Evolutionary conservation across 148 eudicot genomes (phyloP), one percentile per base, ranked within the genome.

Genomic region (Chenopodium formosanum): DNA sequence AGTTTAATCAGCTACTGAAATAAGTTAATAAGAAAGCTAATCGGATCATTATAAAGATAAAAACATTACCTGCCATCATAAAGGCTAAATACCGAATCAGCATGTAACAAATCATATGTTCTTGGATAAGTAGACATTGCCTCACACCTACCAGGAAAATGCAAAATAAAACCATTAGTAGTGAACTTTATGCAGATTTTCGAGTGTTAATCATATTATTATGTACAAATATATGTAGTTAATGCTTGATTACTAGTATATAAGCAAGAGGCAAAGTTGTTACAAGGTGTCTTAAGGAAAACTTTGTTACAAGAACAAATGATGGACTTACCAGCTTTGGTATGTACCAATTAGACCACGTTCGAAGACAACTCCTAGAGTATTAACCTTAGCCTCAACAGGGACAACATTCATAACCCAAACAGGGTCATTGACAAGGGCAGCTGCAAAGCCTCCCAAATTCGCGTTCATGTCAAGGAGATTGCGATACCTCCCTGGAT

Each of bases 121-220:
- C 97, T 90, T 47, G 99, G 99, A 77, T 95, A 93, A 17, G 99
- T 95, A 27, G 99, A 95, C 97, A 95, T 89, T 32, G 99, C 99
- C 76, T 95, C 99, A 48, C 99, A 93, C 98, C 98, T 95, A 75
- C 0, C 70, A 31, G 58, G 70, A 27, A 60, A 29, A 50, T 50
- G 20, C 53, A 65, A 46, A 64, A 10, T 14, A 1, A 75, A 77
- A 52, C 4, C 37, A 22, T 81, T 65, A 63, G 68, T 29, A 22
- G 16, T n/a, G 7, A 29, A 62, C 4, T 32, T 12, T 20, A 31
- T 31, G 29, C 9, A 9, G 14, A 0, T 50, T 50, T 50, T 50
- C 3, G 14, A 50, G 3, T 34, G 37, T 34, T 3, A 34, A 34
- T 34, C 37, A 34, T 3, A 34, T 34, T 3, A 2, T 34, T 34